Conservation (phyloP, 768 basidiomycete genomes). For the Boletus insuetus region DNA sequence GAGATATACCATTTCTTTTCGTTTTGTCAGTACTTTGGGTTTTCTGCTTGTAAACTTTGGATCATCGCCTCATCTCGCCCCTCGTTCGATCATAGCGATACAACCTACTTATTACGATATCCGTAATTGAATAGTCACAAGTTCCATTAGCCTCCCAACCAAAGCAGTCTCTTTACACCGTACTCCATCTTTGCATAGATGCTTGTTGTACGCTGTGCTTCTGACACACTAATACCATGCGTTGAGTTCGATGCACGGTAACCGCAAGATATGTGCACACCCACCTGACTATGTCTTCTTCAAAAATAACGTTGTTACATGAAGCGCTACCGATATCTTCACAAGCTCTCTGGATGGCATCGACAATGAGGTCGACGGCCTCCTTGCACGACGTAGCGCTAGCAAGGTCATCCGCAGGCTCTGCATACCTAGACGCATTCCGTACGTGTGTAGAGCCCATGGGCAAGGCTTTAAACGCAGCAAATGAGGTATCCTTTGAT, state of each 20-base stretch:
- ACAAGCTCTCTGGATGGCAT: slow-evolving; percentile 66
- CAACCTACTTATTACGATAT: slow-evolving; percentile 10
- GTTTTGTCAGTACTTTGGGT: slow-evolving; percentile 14
- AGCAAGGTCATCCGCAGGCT: slow-evolving; percentile 59
- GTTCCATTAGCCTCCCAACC: slow-evolving; percentile 65
- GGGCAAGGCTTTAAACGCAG: slow-evolving; percentile 78
- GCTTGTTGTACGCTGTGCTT: slow-evolving; percentile 83
- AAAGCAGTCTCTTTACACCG: slow-evolving; percentile 84
- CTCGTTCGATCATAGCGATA: slow-evolving; percentile 12
- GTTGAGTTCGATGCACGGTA: neutral
- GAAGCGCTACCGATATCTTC: slow-evolving; percentile 50
- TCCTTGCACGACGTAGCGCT: slow-evolving; percentile 70
- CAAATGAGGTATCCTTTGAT: slow-evolving; percentile 47
- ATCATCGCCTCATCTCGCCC: slow-evolving; percentile 1
- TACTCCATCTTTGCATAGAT: slow-evolving; percentile 93
- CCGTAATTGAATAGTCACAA: slow-evolving; percentile 7
- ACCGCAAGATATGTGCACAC: slow-evolving; percentile 10
- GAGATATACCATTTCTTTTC: slow-evolving; percentile 23
- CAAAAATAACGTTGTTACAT: slow-evolving; percentile 48
- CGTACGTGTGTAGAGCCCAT: slow-evolving; percentile 57
- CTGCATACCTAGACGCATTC: slow-evolving; percentile 45
- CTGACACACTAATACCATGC: slow-evolving; percentile 53
- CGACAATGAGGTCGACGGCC: slow-evolving; percentile 72
- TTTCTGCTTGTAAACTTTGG: slow-evolving; percentile 7
- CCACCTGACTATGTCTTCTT: slow-evolving; percentile 81